Base-by-base conservation (phyloP, 495 filamentous ascomycete species). In the Neurospora terricola region DNA sequence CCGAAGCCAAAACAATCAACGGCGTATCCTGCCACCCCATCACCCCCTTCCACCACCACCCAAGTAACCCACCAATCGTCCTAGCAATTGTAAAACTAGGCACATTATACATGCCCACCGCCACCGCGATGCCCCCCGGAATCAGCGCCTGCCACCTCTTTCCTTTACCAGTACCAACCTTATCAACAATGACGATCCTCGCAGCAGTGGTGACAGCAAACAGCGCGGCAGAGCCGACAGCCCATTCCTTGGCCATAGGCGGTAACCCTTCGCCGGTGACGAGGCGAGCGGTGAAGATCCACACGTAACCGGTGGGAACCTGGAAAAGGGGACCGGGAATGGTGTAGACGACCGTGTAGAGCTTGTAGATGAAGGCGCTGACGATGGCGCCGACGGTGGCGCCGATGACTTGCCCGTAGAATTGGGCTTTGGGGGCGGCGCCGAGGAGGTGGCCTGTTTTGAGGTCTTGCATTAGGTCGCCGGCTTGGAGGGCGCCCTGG, bases 401-500 rank as follows among this genome's bases (percentile, higher is more conserved):
- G 12, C 96, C 96, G 69, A 99, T 93, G 23, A 98, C 90, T 78
- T 98, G 96, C 2, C 96, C 96, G 82, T 91, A 97, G 82, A 99
- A 98, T 77, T 99, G 96, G 1, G 96, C 96, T 71, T 91, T 95
- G 16, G 96, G 96, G 12, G 93, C 89, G 10, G 96, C 96, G 16
- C 94, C 94, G 4, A 99, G 86, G 0, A 99, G 84, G 81, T 99
- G 94, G 5, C 96, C 96, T 0, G 96, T 97, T 81, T 99, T 99
- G 39, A 99, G 88, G 79, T 99, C 96, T 77, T 99, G 96, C 92
- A 99, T 94, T 78, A 99, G 90, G 79, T 99, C 96, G 14, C 96
- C 96, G 4, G 96, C 96, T 83, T 99, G 96, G 39, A 97, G 85
- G 8, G 96, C 96, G 30, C 95, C 96, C 69, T 93, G 91, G 90